Percentiles rank a stretch among this genome's conserved stretches.
phyloP scores from a whole-genome alignment of 176 grass and related monocot genomes.

The Musa troglodytarum region DNA sequence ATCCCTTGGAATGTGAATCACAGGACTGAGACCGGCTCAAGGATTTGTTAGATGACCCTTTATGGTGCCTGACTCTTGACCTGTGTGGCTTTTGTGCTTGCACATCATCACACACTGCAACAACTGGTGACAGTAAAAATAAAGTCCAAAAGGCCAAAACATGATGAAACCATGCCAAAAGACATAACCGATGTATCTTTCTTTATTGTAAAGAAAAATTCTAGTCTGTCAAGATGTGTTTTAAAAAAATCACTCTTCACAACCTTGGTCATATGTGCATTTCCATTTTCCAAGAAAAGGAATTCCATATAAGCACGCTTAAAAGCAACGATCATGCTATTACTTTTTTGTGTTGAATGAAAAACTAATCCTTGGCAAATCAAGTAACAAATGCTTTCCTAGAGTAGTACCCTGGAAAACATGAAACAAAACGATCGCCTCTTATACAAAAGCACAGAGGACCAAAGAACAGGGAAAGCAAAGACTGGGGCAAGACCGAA shows the following conservation, averaged over 20 bases:
- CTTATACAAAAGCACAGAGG: not conserved
- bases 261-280: too few relatives aligned
- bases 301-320: too few relatives aligned
- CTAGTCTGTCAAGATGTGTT: too few relatives aligned
- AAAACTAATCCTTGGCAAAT: too few relatives aligned
- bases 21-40: constrained; percentile 50
- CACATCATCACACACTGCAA: constrained; percentile 44
- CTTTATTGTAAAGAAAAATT: too few relatives aligned
- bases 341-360: too few relatives aligned
- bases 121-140: not conserved
- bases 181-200: not conserved
- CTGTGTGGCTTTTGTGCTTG: constrained; percentile 55
- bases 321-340: too few relatives aligned
- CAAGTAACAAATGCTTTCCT: not conserved
- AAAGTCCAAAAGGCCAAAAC: not conserved
- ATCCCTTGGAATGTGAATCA: constrained; percentile 66
- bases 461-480: not conserved
- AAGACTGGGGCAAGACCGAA: not conserved
- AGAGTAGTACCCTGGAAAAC: not conserved
- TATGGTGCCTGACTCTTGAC: constrained; percentile 43
- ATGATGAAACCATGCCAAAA: not conserved
- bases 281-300: too few relatives aligned
- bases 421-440: not conserved
- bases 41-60: constrained; percentile 48
- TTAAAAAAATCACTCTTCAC: too few relatives aligned